A percentile compares a stretch with the other conserved stretches of the same genome.
These are phyloP conservation scores for Calophaca sinica DNA, from an alignment of 306 rosid genomes.

Conservation along the genomic window DNA sequence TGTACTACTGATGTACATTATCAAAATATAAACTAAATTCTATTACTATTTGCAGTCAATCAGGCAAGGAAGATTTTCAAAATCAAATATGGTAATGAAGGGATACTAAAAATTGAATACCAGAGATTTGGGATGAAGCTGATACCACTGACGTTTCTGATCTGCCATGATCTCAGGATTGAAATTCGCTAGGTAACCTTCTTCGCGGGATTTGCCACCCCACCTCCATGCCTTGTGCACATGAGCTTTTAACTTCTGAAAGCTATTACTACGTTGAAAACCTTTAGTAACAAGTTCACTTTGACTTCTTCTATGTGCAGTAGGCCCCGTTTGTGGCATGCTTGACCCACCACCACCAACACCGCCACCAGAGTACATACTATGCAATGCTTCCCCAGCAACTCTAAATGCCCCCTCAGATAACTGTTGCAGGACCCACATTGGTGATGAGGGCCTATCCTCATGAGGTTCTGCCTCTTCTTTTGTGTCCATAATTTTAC, in stretches of 20 bases:
- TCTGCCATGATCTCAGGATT: constrained; percentile 91
- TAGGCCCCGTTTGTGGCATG: constrained; percentile 47
- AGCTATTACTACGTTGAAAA: constrained; percentile 61
- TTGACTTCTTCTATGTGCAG: constrained; percentile 64
- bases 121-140: constrained; percentile 80
- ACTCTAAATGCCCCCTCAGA: constrained; percentile 72
- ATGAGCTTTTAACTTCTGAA: constrained; percentile 70
- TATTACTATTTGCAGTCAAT: constrained; percentile 27
- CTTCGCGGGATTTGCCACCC: constrained; percentile 62
- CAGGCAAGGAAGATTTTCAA: constrained; percentile 25
- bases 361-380: constrained; percentile 49
- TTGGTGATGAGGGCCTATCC: constrained; percentile 59
- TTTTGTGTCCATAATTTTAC: constrained; percentile 59
- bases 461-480: constrained; percentile 61
- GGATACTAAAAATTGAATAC: constrained; percentile 56
- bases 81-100: constrained; percentile 8
- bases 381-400: constrained; percentile 69
- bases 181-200: constrained; percentile 46
- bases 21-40: not conserved
- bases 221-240: constrained; percentile 78
- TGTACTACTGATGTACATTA: not conserved
- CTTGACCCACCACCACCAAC: constrained; percentile 44
- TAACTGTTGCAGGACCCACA: constrained; percentile 64
- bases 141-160: constrained; percentile 99
- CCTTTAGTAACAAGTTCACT: constrained; percentile 62